These are phyloP conservation scores for Kockovaella imperatae DNA, from an alignment of 768 basidiomycete species.

Conservation along the genomic window DNA sequence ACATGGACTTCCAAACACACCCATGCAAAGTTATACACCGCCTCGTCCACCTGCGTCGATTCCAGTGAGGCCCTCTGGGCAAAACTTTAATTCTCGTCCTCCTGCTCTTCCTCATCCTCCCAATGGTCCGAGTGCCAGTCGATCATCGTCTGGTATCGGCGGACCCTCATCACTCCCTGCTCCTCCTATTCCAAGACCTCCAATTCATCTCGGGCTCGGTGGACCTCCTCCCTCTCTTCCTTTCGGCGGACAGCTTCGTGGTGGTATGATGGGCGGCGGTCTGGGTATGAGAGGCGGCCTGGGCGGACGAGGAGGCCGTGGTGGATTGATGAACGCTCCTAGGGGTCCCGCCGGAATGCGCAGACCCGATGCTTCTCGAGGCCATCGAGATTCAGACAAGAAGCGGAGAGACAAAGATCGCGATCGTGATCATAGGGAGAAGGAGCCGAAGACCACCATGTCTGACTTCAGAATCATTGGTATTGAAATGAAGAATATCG, in stretches of 20 bases:
- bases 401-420: constrained; percentile 11
- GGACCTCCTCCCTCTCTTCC: constrained; percentile 16
- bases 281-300: not conserved
- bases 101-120: not conserved
- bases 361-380: constrained; percentile 2
- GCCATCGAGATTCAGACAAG: constrained; percentile 10
- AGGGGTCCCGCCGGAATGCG: constrained; percentile 21
- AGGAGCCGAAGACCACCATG: constrained; percentile 62
- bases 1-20: constrained; percentile 47
- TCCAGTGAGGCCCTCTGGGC: not conserved
- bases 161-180: constrained; percentile 7
- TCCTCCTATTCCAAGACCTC: not conserved
- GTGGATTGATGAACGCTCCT: constrained; percentile 11
- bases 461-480: constrained; percentile 98
- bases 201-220: constrained; percentile 24
- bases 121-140: no score
- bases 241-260: not conserved
- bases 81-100: not conserved
- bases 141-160: no score
- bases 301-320: constrained; percentile 10
- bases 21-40: constrained; percentile 15
- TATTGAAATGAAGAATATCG: constrained; percentile 69
- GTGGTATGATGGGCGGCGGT: not conserved
- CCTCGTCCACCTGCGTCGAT: not conserved
- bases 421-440: constrained; percentile 16